Evolutionary conservation across 345 rosid species (phyloP).

Genomic region (Salix arbutifolia): DNA sequence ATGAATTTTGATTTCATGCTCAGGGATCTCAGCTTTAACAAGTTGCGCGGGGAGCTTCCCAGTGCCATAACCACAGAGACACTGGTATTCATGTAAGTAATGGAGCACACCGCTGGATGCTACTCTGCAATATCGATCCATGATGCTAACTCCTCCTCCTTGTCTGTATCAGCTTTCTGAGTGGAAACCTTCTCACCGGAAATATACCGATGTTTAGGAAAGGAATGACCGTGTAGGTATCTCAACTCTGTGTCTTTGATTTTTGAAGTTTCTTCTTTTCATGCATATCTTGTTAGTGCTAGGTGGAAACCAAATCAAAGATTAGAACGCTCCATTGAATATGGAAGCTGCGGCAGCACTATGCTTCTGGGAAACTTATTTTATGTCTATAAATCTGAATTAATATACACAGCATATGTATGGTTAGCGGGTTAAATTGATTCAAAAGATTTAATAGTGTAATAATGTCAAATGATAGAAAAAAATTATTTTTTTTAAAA

Average conservation of each 20-base stretch:
- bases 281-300: not conserved
- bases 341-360: not conserved
- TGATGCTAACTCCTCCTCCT: not conserved
- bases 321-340: not conserved
- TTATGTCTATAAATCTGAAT: too few species aligned
- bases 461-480: too few species aligned
- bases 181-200: slow-evolving; percentile 48
- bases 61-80: slow-evolving; percentile 26
- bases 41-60: slow-evolving; percentile 46
- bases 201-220: slow-evolving; percentile 47
- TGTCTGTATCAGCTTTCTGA: slow-evolving; percentile 40
- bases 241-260: not conserved
- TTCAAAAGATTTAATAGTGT: too few species aligned
- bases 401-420: too few species aligned
- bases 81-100: slow-evolving; percentile 43
- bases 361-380: not conserved
- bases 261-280: not conserved
- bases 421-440: too few species aligned
- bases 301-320: not conserved
- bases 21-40: slow-evolving; percentile 72
- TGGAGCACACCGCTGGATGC: not conserved
- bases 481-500: too few species aligned
- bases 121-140: not conserved
- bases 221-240: slow-evolving; percentile 50
- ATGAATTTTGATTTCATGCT: not conserved